Base-by-base conservation (phyloP, 2,329 filamentous ascomycete genomes). In the Teratosphaeria pseudoeucalypti region DNA sequence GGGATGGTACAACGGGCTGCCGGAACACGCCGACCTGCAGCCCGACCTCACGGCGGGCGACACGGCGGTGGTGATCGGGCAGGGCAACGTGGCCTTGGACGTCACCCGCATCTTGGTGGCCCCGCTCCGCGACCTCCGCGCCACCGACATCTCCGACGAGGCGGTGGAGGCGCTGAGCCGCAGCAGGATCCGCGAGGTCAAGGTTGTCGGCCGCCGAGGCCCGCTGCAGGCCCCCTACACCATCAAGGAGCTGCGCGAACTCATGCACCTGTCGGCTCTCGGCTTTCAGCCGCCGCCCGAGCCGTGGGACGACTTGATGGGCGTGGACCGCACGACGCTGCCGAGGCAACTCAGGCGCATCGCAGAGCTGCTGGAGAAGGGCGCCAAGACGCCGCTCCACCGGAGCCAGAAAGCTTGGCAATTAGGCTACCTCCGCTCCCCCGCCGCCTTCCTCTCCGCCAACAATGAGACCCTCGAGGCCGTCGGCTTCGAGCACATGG, bases 1-100 rank as follows among this genome's bases (percentile, higher is more conserved):
- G 1, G 94, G 92, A 19, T 99, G 94, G 94, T 99, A 99, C 74
- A 99, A 99, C 73, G 94, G 94, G 2, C 80, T 96, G 2, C 94
- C 94, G 0, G 89, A 95, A 66, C 89, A 89, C 70, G 82, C 87
- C 23, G 74, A 82, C 66, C 76, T 96, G 7, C 77, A 82, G n/a
- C 89, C 91, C 0, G 83, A 90, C 69, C 80, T 97, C 29, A 82
- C 84, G 0, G 78, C 80, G 10, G 88, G 88, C 0, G 90, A 96
- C 56, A 86, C 92, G 62, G 94, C 90, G 1, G 84, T 96, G 34
- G 81, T 99, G 55, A 85, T 99, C 64, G 94, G 94, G 1, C 92
- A 99, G 70, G 94, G 94, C 16, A 99, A 99, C 74, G 94, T 99
- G 9, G 94, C 94, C 0, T 78, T 99, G 55, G 94, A 99, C 72